phyloP scores from a whole-genome alignment of 2,329 filamentous ascomycete genomes.

The Gnomoniopsis smithogilvyi region DNA sequence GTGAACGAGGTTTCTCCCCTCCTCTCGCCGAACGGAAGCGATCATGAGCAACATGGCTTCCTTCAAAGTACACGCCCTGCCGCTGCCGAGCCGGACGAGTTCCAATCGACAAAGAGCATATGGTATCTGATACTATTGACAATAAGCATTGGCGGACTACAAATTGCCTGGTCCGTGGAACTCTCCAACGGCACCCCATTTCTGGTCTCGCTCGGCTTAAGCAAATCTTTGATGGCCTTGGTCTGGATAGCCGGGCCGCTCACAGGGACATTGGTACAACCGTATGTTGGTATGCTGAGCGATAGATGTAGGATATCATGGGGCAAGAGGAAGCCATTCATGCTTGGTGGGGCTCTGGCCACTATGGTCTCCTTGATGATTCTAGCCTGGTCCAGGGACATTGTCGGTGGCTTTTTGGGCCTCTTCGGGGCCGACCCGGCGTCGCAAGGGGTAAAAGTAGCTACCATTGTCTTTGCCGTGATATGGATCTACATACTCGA shows the following conservation, averaged over 20 bases:
- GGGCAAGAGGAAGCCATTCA: conserved; percentile 81
- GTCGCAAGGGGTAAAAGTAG: conserved; percentile 60
- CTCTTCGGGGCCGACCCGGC: conserved; percentile 69
- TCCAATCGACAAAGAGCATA: conserved; percentile 70
- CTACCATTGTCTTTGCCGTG: conserved; percentile 76
- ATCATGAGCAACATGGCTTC: conserved; percentile 30
- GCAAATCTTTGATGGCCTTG: conserved; percentile 77
- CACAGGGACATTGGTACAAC: conserved; percentile 75
- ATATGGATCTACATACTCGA: conserved; percentile 87
- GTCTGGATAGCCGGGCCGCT: conserved; percentile 84
- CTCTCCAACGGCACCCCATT: conserved; percentile 89
- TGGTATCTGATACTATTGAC: conserved; percentile 87
- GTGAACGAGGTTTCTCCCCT: conserved; percentile 48
- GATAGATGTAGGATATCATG: conserved; percentile 72
- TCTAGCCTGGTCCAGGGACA: conserved; percentile 72
- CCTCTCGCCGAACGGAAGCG: conserved; percentile 37
- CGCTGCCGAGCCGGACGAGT: conserved; percentile 39
- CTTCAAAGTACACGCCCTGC: conserved; percentile 24
- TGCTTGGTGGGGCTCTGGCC: conserved; percentile 65
- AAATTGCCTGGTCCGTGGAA: conserved; percentile 95
- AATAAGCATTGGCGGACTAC: conserved; percentile 80
- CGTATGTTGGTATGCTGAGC: conserved; percentile 77
- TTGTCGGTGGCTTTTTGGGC: conserved; percentile 63
- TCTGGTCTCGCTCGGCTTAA: conserved; percentile 74
- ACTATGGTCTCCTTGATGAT: conserved; percentile 66